Evolutionary conservation across 257 asterid species (phyloP).

Genomic region (Euphrasia confusa): DNA sequence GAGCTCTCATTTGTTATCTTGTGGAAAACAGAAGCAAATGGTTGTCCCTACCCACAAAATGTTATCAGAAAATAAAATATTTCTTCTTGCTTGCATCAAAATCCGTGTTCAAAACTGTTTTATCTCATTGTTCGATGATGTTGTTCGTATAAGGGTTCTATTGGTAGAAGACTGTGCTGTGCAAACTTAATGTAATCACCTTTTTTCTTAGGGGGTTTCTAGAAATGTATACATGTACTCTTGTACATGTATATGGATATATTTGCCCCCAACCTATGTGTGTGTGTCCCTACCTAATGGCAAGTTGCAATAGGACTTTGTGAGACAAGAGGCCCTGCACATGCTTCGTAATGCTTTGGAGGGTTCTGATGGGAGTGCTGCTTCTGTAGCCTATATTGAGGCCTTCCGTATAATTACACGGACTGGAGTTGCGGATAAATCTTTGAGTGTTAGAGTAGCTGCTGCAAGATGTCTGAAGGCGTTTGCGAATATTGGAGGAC

Average conservation of each 20-base stretch:
- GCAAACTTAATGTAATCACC: constrained; percentile 9
- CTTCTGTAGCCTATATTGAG: constrained; percentile 74
- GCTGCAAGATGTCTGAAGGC: constrained; percentile 97
- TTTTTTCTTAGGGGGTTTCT: constrained; percentile 14
- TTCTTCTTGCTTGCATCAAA: constrained; percentile 21
- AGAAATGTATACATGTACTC: background rate
- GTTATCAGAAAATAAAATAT: constrained; percentile 4
- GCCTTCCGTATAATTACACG: constrained; percentile 82
- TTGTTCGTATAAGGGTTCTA: background rate
- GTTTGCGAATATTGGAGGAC: constrained; percentile 92
- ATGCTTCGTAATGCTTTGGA: constrained; percentile 98
- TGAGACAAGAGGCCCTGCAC: constrained; percentile 90
- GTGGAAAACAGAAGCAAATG: constrained; percentile 19
- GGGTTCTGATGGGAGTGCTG: constrained; percentile 83
- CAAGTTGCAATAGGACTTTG: constrained; percentile 69
- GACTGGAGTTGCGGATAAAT: constrained; percentile 79
- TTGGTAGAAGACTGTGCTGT: constrained; percentile 21
- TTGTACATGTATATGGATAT: constrained; percentile 3
- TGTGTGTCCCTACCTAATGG: constrained; percentile 24
- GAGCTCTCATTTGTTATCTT: constrained; percentile 20
- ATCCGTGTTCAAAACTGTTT: constrained; percentile 14
- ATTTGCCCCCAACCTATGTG: constrained; percentile 13
- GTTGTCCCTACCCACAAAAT: constrained; percentile 15
- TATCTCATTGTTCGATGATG: constrained; percentile 2
- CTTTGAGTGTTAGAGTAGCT: constrained; percentile 76